Conservation (phyloP, 2,329 filamentous ascomycete genomes). For the Colletotrichum liaoningense region DNA sequence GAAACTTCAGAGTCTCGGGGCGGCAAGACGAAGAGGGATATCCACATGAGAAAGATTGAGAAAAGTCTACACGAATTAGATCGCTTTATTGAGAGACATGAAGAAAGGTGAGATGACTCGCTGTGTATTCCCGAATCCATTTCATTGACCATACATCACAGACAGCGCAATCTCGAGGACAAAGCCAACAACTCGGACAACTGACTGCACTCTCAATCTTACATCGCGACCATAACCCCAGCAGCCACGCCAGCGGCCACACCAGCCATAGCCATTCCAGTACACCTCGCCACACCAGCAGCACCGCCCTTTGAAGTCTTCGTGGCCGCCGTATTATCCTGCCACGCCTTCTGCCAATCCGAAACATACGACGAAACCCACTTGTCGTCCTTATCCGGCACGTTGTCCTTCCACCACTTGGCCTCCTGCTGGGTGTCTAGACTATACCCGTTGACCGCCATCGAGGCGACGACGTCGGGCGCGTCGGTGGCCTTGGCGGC, state of each 20-base stretch:
- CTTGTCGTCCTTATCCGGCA: slow-evolving; percentile 15
- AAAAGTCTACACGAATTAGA: neutral
- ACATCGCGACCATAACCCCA: slow-evolving; percentile 18
- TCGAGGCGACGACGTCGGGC: slow-evolving; percentile 31
- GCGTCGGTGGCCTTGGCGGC: slow-evolving; percentile 34
- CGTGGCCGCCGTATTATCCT: neutral
- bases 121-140: neutral
- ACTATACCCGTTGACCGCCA: slow-evolving; percentile 1
- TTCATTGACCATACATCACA: neutral
- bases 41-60: neutral
- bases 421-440: neutral
- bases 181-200: neutral
- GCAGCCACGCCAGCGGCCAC: slow-evolving; percentile 20
- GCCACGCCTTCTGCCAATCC: neutral
- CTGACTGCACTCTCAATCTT: neutral
- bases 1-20: too few relatives aligned
- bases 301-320: slow-evolving; percentile 13
- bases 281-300: slow-evolving; percentile 1
- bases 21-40: neutral
- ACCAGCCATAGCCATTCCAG: slow-evolving; percentile 25
- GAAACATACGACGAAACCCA: slow-evolving; percentile 19
- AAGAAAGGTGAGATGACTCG: neutral
- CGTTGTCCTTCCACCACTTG: slow-evolving; percentile 22
- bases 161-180: too few relatives aligned
- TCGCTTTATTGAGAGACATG: neutral